These are phyloP conservation scores for Globisporangium acanthophoron DNA, from an alignment of 352 stramenopile species.

Conservation along the genomic window DNA sequence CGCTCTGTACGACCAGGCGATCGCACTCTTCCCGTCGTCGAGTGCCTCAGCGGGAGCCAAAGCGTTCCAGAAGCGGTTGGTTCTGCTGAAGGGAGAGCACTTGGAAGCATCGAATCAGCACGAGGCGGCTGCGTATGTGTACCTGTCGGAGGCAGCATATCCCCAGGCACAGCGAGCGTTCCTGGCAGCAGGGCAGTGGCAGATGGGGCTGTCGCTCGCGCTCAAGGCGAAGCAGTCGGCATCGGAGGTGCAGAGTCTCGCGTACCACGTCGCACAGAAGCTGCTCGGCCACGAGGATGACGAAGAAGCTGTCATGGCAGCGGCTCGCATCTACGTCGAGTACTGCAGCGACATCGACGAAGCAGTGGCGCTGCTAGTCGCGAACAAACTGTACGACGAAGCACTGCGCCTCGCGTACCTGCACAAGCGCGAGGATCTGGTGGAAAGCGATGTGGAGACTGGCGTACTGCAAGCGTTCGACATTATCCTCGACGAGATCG, in stretches of 20 bases:
- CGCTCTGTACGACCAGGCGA: slow-evolving; percentile 43
- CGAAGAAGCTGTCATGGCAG: slow-evolving; percentile 24
- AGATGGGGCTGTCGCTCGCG: slow-evolving; percentile 51
- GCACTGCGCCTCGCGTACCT: slow-evolving; percentile 50
- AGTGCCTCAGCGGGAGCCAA: slow-evolving; percentile 6
- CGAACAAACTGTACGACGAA: slow-evolving; percentile 53
- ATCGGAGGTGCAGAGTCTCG: slow-evolving; percentile 29
- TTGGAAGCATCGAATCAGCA: slow-evolving; percentile 33
- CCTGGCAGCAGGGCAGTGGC: slow-evolving; percentile 45
- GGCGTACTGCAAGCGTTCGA: slow-evolving; percentile 39
- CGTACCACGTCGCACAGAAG: slow-evolving; percentile 46
- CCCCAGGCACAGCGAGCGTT: slow-evolving; percentile 47
- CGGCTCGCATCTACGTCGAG: slow-evolving; percentile 60
- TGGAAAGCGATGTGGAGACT: slow-evolving; percentile 71
- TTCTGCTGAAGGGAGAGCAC: slow-evolving; percentile 44
- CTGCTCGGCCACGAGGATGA: slow-evolving; percentile 34
- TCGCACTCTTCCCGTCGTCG: slow-evolving; percentile 32
- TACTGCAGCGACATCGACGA: slow-evolving; percentile 72
- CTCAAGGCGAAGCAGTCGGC: slow-evolving; percentile 19
- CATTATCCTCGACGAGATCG: slow-evolving; percentile 46
- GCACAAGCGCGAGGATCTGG: slow-evolving; percentile 47
- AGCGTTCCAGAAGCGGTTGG: slow-evolving; percentile 29
- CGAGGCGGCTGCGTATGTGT: slow-evolving; percentile 58
- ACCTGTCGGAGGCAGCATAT: slow-evolving; percentile 38
- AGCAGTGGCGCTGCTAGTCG: slow-evolving; percentile 58